Base-by-base conservation (phyloP, 495 filamentous ascomycete species). In the Tuber brumale region DNA sequence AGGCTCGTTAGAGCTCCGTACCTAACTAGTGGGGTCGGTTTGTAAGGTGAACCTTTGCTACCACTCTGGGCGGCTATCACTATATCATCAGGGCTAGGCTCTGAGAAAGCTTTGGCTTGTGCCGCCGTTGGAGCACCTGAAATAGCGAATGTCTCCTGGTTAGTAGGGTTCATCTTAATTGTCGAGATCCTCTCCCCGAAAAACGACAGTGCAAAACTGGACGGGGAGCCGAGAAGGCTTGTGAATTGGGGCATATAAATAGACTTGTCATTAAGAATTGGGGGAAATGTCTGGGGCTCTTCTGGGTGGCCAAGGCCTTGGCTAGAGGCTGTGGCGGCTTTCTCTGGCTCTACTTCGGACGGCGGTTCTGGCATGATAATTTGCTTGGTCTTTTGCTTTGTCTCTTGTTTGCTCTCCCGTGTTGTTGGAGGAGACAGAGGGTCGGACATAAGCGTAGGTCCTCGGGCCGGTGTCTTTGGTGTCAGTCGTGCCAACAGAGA, bases 51-150 rank as follows among this genome's bases (percentile, higher is more conserved):
- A 96, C 93, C 91, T 94, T 95, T 95, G 84, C 87, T 85, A 78
- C 85, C 85, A 73, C 87, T 91, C 85, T 97, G 95, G 77, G 95
- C 95, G 83, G 90, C 89, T 61, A 91, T 85, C 75, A 98, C 92
- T 77, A 95, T 86, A 85, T 97, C 96, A 85, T 99, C 95, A 80
- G 95, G 95, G 84, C 95, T 97, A 74, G 95, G 95, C 77, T 88
- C 92, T 89, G 91, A 86, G 86, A 98, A 99, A 73, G 91, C 89
- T 43, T 70, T 75, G 31, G 69, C 69, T 71, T 80, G 80, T 41
- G 69, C 41, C 57, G 42, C 71, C 21, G 43, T 35, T 35, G 77
- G 74, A 70, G 72, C 73, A 48, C 80, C 81, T 79, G 77, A 72
- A 46, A 80, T 75, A n/a, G 77, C 78, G n/a, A 83, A 81, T 72